A percentile compares a stretch with the other conserved stretches of the same genome.
These are phyloP conservation scores for Melastoma malabathricum DNA, from an alignment of 345 rosid species.

Conservation along the genomic window DNA sequence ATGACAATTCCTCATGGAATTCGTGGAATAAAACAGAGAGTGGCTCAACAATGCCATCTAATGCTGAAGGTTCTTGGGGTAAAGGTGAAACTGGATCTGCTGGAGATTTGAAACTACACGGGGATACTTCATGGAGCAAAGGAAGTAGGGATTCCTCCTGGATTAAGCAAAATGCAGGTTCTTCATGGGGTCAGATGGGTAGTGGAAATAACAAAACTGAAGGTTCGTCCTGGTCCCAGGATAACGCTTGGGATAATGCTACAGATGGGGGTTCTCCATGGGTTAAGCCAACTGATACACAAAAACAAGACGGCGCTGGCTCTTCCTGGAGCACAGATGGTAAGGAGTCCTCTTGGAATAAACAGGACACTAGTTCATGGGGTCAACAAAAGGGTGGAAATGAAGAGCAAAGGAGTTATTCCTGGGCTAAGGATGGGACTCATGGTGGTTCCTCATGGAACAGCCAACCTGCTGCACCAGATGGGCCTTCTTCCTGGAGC, in stretches of 20 bases:
- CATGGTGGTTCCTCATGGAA: background rate
- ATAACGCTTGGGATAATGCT: background rate
- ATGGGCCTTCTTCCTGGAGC: no score
- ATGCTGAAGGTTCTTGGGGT: conserved; percentile 9
- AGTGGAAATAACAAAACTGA: background rate
- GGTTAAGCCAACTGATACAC: conserved; percentile 5
- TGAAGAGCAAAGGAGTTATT: conserved; percentile 4
- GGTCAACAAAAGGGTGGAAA: conserved; percentile 6
- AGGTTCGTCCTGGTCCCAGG: conserved; percentile 6
- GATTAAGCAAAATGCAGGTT: conserved; percentile 6
- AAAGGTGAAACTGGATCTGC: conserved; percentile 6
- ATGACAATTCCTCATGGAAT: conserved; percentile 16
- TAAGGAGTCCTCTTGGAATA: conserved; percentile 12
- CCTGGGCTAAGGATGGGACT: background rate
- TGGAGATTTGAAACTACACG: conserved; percentile 4
- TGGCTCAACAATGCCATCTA: conserved; percentile 7
- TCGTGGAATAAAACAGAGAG: conserved; percentile 9
- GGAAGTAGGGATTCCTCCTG: conserved; percentile 4
- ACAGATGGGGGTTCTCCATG: conserved; percentile 10
- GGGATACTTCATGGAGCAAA: conserved; percentile 1
- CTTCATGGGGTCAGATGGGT: conserved; percentile 2
- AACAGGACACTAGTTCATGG: conserved; percentile 10
- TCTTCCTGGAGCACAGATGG: conserved; percentile 12
- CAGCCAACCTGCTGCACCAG: no score
- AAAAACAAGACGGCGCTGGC: conserved; percentile 8